Conservation (phyloP, 805 yeast species). For the Lipomyces yamanashiensis region DNA sequence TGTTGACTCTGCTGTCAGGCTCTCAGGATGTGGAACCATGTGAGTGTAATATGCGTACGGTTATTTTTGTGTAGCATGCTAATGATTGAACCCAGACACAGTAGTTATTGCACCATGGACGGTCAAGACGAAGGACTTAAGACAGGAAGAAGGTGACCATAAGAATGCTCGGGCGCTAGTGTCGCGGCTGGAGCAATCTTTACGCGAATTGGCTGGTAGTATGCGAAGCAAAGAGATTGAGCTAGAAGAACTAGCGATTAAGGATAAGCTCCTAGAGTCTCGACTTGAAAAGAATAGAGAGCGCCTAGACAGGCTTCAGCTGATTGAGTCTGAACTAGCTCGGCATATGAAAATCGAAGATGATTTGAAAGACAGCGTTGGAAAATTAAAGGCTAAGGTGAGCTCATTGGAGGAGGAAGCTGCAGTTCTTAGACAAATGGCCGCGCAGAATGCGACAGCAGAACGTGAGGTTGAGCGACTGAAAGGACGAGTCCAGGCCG, state of each 20-base stretch:
- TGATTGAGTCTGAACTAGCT: slow-evolving; percentile 35
- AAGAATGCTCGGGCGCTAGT: slow-evolving; percentile 28
- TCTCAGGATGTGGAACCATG: background rate
- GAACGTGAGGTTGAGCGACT: slow-evolving; percentile 15
- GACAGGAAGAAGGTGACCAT: slow-evolving; percentile 20
- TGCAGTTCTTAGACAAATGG: background rate
- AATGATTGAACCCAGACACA: background rate
- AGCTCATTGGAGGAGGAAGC: slow-evolving; percentile 14
- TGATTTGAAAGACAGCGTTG: slow-evolving; percentile 8
- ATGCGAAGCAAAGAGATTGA: slow-evolving; percentile 35
- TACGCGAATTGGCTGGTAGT: slow-evolving; percentile 31
- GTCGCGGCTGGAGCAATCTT: slow-evolving; percentile 34
- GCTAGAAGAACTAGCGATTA: slow-evolving; percentile 41
- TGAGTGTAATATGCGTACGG: background rate
- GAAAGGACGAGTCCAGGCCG: slow-evolving; percentile 14
- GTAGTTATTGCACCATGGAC: slow-evolving; percentile 39
- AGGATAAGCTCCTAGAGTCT: slow-evolving; percentile 35
- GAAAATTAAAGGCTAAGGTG: slow-evolving; percentile 8
- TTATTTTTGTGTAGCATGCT: background rate
- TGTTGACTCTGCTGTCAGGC: background rate
- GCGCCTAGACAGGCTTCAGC: slow-evolving; percentile 27
- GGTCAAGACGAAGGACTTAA: slow-evolving; percentile 30
- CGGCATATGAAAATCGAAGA: slow-evolving; percentile 12
- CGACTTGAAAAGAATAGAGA: slow-evolving; percentile 32
- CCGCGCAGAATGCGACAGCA: slow-evolving; percentile 7